A percentile compares a stretch with the other conserved stretches of the same genome.
Evolutionary conservation across 1,284 basidiomycete genomes (phyloP).

Genomic region (Melampsora americana): DNA sequence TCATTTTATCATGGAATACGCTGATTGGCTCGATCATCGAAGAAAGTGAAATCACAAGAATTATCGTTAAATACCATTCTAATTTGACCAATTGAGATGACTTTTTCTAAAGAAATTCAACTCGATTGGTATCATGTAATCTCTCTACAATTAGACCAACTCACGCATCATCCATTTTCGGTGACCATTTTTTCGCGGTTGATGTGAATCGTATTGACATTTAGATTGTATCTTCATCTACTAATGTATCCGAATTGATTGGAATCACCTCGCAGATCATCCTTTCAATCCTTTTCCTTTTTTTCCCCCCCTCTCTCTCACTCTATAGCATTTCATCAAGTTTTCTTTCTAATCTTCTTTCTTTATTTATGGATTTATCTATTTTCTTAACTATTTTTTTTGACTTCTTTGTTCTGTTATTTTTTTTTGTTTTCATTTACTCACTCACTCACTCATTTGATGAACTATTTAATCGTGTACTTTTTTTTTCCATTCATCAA

Average conservation of each 20-base stretch:
- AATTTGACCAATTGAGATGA: no score
- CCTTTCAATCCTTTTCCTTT: background rate
- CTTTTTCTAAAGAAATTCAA: no score
- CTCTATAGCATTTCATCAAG: background rate
- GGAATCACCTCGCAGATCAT: background rate
- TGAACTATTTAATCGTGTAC: background rate
- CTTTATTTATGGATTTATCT: no score
- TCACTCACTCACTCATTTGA: no score
- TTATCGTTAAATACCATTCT: no score
- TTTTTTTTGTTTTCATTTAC: no score
- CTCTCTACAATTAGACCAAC: background rate
- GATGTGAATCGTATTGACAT: no score
- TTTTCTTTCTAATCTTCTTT: background rate
- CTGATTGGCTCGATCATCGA: slow-evolving; percentile 22
- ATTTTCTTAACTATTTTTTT: no score
- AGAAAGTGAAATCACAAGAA: background rate
- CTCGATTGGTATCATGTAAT: background rate
- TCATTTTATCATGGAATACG: slow-evolving; percentile 71
- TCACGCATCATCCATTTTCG: background rate
- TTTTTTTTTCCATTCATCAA: no score
- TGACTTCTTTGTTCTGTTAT: background rate
- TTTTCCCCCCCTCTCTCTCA: background rate
- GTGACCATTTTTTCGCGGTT: background rate
- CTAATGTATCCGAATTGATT: no score
- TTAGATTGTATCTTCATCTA: no score